Evolutionary conservation across 169 alveolate genomes (phyloP).

Genomic region (Plasmodium knowlesi): DNA sequence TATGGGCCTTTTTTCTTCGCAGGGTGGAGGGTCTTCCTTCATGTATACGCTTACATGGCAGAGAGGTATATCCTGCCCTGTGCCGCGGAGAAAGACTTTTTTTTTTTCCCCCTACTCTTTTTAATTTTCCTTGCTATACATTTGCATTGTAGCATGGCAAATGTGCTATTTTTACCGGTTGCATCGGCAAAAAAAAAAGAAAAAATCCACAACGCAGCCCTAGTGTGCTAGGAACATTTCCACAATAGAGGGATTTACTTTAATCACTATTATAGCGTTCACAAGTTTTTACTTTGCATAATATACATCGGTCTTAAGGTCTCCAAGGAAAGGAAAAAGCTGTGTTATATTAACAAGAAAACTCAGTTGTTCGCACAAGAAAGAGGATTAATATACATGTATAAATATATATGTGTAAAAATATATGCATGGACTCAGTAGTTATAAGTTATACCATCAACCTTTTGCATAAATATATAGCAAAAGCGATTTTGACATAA

Average conservation of each 20-base stretch:
- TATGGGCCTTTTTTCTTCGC: neutral
- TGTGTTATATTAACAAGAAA: neutral
- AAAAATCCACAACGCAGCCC: neutral
- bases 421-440: conserved; percentile 1
- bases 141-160: neutral
- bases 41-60: neutral
- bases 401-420: neutral
- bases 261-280: neutral
- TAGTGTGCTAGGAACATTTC: neutral
- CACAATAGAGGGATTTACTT: neutral
- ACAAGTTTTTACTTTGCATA: neutral
- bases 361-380: neutral
- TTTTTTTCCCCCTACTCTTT: neutral
- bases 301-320: neutral
- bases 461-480: neutral
- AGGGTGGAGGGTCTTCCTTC: neutral
- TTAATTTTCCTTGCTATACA: neutral
- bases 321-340: neutral
- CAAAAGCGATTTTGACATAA: neutral
- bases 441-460: neutral
- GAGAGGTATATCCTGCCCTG: neutral
- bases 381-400: neutral
- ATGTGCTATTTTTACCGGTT: neutral
- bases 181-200: neutral
- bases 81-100: neutral